Percentiles rank a stretch among this genome's conserved stretches.
These are phyloP conservation scores for Chlamydomonas schloesseri DNA, from an alignment of 139 green algal genomes.

Conservation along the genomic window DNA sequence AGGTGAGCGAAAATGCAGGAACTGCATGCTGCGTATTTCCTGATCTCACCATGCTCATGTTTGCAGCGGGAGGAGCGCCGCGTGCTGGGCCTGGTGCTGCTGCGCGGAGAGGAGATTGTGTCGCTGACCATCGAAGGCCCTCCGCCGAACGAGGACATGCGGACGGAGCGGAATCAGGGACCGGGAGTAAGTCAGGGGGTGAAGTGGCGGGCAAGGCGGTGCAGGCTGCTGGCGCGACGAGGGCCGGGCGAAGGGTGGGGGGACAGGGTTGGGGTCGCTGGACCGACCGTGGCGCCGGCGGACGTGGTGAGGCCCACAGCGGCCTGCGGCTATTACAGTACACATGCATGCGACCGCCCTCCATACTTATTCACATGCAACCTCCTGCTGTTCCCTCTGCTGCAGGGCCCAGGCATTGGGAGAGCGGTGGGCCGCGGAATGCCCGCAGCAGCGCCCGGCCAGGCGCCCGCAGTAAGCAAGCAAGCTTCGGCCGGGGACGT, in stretches of 20 bases:
- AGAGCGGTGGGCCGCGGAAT: conserved; percentile 86
- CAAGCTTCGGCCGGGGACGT: too few relatives aligned
- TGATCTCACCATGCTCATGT: not conserved
- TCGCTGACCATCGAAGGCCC: conserved; percentile 96
- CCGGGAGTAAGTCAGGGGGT: conserved; percentile 37
- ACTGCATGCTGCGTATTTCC: not conserved
- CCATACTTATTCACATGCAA: too few relatives aligned
- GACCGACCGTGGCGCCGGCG: too few relatives aligned
- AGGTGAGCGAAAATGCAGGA: conserved; percentile 63
- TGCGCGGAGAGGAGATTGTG: conserved; percentile 96
- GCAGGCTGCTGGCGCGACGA: too few relatives aligned
- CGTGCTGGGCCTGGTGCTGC: conserved; percentile 95
- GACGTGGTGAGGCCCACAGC: too few relatives aligned
- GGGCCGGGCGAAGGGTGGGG: not conserved
- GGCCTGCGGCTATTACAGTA: too few relatives aligned
- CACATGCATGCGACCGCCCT: too few relatives aligned
- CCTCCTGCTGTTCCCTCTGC: not conserved
- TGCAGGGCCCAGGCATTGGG: conserved; percentile 85
- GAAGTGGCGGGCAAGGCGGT: too few relatives aligned
- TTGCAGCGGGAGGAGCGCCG: conserved; percentile 89
- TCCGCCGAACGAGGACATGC: conserved; percentile 85
- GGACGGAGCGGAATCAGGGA: conserved; percentile 55
- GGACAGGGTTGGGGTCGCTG: not conserved
- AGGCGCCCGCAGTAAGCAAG: conserved; percentile 80
- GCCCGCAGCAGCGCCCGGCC: conserved; percentile 77